phyloP scores from a whole-genome alignment of 1,284 basidiomycete genomes.

The Cryptococcus sp. region DNA sequence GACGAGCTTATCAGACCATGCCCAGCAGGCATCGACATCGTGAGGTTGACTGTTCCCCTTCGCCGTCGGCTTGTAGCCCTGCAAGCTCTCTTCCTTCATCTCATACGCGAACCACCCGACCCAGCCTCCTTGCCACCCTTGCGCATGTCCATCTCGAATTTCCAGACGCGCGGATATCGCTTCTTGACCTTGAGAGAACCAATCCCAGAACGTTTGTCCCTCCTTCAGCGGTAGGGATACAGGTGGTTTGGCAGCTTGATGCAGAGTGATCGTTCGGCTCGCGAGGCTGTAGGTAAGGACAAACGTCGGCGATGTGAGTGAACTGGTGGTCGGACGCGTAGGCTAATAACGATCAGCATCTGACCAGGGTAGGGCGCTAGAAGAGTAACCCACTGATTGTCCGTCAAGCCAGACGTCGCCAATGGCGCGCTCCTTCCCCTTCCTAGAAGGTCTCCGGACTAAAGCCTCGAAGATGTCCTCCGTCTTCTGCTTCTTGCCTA shows the following conservation, averaged over 20 bases:
- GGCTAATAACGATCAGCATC: slow-evolving; percentile 30
- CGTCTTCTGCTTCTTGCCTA: slow-evolving; percentile 29
- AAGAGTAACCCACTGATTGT: slow-evolving; percentile 41
- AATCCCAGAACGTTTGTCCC: slow-evolving; percentile 48
- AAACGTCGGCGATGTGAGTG: slow-evolving; percentile 45
- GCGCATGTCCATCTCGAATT: not conserved
- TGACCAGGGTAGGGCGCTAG: not conserved
- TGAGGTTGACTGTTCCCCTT: slow-evolving; percentile 4
- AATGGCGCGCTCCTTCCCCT: slow-evolving; percentile 33
- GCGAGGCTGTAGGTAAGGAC: slow-evolving; percentile 48
- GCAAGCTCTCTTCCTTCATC: slow-evolving; percentile 58
- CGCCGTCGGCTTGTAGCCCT: slow-evolving; percentile 33
- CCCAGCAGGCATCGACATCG: slow-evolving; percentile 49
- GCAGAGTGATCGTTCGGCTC: slow-evolving; percentile 36
- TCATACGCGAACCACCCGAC: slow-evolving; percentile 61
- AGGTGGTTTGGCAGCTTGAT: slow-evolving; percentile 12
- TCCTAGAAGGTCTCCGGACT: slow-evolving; percentile 30
- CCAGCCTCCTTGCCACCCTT: slow-evolving; percentile 57
- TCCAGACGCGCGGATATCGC: slow-evolving; percentile 16
- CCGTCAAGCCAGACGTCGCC: slow-evolving; percentile 60
- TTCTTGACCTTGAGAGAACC: slow-evolving; percentile 41
- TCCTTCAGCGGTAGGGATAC: slow-evolving; percentile 15
- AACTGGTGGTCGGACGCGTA: slow-evolving; percentile 45
- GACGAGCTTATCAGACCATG: slow-evolving; percentile 54
- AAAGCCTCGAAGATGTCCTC: slow-evolving; percentile 53